Evolutionary conservation across 495 filamentous ascomycete genomes (phyloP).

Genomic region (Jackrogersella minutella): DNA sequence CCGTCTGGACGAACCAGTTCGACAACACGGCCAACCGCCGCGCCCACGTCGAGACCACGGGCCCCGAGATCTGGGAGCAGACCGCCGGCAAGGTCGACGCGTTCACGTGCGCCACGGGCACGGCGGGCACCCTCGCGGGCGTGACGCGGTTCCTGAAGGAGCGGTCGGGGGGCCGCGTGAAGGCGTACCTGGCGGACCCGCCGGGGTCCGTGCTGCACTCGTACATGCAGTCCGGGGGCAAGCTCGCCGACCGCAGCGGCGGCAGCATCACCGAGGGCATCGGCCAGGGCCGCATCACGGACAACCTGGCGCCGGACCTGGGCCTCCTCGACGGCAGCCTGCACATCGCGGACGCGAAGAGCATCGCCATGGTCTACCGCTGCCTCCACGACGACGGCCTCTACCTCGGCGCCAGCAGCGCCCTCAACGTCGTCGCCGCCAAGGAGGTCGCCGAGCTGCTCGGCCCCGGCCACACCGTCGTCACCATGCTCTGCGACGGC

Average conservation of each 20-base stretch:
- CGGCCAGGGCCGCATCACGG: slow-evolving; percentile 94
- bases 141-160: slow-evolving; percentile 90
- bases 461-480: slow-evolving; percentile 88
- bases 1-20: slow-evolving; percentile 99
- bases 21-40: slow-evolving; percentile 94
- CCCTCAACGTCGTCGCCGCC: slow-evolving; percentile 93
- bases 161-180: slow-evolving; percentile 80
- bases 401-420: slow-evolving; percentile 92
- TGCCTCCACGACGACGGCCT: slow-evolving; percentile 96
- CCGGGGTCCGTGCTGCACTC: slow-evolving; percentile 91
- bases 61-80: slow-evolving; percentile 97
- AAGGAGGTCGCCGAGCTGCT: slow-evolving; percentile 93
- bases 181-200: slow-evolving; percentile 90
- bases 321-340: slow-evolving; percentile 86
- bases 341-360: slow-evolving; percentile 89
- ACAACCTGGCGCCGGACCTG: slow-evolving; percentile 88
- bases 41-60: slow-evolving; percentile 96
- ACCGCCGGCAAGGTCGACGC: slow-evolving; percentile 87
- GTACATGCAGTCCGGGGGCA: slow-evolving; percentile 87
- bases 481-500: slow-evolving; percentile 93
- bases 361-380: slow-evolving; percentile 96
- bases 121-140: slow-evolving; percentile 89
- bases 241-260: slow-evolving; percentile 79
- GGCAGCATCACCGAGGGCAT: slow-evolving; percentile 97
- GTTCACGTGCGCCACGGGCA: slow-evolving; percentile 95